Base-by-base conservation (phyloP, 139 green algal species). In the Penium margaritaceum region DNA sequence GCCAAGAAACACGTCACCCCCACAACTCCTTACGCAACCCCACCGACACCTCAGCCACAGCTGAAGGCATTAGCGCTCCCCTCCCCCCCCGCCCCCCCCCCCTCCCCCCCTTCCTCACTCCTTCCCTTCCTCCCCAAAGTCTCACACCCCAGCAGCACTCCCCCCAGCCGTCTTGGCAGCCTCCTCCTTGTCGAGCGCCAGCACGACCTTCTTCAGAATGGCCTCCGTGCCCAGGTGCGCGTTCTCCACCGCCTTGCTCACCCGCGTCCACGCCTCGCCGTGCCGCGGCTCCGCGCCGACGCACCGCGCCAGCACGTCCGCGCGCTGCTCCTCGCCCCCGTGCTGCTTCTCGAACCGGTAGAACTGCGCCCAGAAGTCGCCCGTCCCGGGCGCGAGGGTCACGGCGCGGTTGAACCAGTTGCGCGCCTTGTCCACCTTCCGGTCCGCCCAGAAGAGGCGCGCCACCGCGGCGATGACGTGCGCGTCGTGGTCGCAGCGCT, bases 341-440 rank as follows among this genome's bases (percentile, higher is more conserved):
- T 80, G 64, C 54, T 77, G 63, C 46, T 72, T 37, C 79, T 95
- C 90, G 67, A 96, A 89, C 21, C 79, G 80, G 73, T 89, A 94
- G 46, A 85, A 91, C 33, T 83, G 67, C 9, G 90, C 94, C 94
- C 94, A 98, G 67, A 91, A 79, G 81, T 98, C 94, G 27, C 94
- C 94, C 36, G 92, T 80, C 64, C 95, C 90, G 2, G 90, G 89
- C 35, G 91, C 81, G 38, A 96, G 79, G 3, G 87, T 90, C n/a
- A 94, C 85, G 6, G 88, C 84, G 17, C 91, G 81, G 55, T 90
- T 88, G 78, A 94, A 91, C 91, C 91, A 97, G 54, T 32, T 87
- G 33, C 92, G 80, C 21, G 90, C 91, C 82, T 96, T 96, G 76
- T 94, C 90, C 5, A 94, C 70, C 81, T 97, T 98, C 30, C 90